Evolutionary conservation across 495 filamentous ascomycete genomes (phyloP).

Genomic region (Hamigera avellanea): DNA sequence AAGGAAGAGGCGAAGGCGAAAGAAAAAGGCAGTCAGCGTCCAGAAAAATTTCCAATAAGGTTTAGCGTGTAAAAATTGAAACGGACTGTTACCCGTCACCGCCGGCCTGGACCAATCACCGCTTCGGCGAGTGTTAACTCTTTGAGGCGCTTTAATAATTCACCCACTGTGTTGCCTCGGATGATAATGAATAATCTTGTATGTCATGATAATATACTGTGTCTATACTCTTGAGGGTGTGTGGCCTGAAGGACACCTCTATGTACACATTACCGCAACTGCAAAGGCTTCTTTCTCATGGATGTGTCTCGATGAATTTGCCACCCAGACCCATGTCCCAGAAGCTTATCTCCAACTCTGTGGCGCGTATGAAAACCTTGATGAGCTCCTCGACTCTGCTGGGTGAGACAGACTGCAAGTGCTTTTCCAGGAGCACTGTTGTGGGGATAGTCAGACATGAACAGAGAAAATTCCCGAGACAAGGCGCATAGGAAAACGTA

Average conservation of each 20-base stretch:
- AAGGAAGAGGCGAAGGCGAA: background rate
- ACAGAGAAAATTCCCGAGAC: conserved; percentile 5
- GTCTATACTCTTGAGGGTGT: too few relatives aligned
- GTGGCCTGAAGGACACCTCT: too few relatives aligned
- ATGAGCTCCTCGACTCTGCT: conserved; percentile 70
- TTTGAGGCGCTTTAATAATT: too few relatives aligned
- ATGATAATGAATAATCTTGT: too few relatives aligned
- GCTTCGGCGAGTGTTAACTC: background rate
- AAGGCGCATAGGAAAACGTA: conserved; percentile 19
- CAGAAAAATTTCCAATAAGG: conserved; percentile 7
- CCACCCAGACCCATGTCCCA: conserved; percentile 66
- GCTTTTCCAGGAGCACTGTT: conserved; percentile 57
- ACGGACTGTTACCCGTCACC: background rate
- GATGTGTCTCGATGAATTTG: conserved; percentile 7
- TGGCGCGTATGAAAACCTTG: conserved; percentile 73
- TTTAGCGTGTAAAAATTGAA: conserved; percentile 6
- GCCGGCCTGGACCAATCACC: background rate
- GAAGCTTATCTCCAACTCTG: conserved; percentile 82
- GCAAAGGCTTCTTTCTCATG: too few relatives aligned
- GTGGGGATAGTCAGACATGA: conserved; percentile 10
- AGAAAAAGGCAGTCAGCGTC: background rate
- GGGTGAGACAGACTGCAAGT: conserved; percentile 58
- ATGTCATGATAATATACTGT: too few relatives aligned
- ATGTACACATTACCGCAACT: too few relatives aligned
- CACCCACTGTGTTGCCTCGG: too few relatives aligned